Conservation (phyloP, 441 rosid species). For the Euphorbia celastroides region DNA sequence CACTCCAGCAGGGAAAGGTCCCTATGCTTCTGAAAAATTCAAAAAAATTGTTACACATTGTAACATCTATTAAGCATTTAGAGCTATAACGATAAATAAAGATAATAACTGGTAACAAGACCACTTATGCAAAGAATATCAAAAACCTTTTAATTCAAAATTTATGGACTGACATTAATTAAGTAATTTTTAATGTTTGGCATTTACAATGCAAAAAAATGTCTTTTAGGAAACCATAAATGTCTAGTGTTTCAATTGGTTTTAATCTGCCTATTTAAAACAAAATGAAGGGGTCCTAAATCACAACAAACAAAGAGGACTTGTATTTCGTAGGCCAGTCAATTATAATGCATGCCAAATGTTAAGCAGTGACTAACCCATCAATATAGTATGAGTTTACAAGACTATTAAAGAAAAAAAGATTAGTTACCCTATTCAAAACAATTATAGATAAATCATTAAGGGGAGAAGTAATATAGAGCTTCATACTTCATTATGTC, state of each 20-base stretch:
- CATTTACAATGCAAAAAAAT: no score
- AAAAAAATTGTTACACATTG: conserved; percentile 8
- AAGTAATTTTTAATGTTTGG: no score
- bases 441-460: not conserved
- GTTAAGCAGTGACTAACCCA: no score
- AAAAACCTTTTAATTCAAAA: not conserved
- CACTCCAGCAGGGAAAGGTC: conserved; percentile 82
- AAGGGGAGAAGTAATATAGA: not conserved
- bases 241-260: not conserved
- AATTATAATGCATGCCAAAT: no score
- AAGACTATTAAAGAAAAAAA: no score
- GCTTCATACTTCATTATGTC: conserved; percentile 58
- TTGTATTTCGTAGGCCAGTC: no score
- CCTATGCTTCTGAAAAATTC: conserved; percentile 40
- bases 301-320: not conserved
- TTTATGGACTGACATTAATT: not conserved
- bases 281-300: not conserved
- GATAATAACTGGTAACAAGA: not conserved
- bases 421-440: no score
- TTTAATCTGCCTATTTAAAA: not conserved
- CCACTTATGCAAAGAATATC: not conserved
- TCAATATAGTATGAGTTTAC: no score
- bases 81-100: not conserved
- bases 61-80: conserved; percentile 2
- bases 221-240: no score